Evolutionary conservation across 257 asterid genomes (phyloP).

Genomic region (Nicotiana tabacum): DNA sequence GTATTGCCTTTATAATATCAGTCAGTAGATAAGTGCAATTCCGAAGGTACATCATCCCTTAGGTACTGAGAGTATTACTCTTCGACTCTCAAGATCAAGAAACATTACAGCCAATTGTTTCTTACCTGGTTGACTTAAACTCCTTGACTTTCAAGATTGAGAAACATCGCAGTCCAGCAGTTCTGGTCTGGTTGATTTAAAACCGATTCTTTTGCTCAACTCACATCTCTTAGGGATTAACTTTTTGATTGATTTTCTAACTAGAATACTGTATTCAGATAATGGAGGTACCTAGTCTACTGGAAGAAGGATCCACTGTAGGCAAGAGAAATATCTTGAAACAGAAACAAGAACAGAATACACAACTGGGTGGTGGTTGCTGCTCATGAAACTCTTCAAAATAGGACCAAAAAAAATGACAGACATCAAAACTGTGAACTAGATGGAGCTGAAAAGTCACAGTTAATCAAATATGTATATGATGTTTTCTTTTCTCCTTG

Average conservation of each 20-base stretch:
- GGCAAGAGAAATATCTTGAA: constrained; percentile 76
- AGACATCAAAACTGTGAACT: not conserved
- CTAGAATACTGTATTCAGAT: constrained; percentile 36
- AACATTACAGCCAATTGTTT: not conserved
- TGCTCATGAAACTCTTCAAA: constrained; percentile 45
- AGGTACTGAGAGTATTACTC: not conserved
- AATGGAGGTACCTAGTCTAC: constrained; percentile 87
- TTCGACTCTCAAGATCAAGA: not conserved
- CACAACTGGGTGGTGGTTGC: constrained; percentile 47
- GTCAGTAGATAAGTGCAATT: not conserved
- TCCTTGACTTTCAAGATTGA: not conserved
- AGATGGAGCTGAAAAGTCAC: not conserved
- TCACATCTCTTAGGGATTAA: not conserved
- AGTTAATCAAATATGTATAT: constrained; percentile 3
- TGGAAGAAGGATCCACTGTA: constrained; percentile 69
- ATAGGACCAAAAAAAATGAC: not conserved
- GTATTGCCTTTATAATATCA: not conserved
- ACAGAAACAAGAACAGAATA: constrained; percentile 65
- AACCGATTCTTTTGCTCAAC: not conserved
- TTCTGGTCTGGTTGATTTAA: not conserved
- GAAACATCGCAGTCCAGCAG: not conserved
- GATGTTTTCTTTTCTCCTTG: not conserved
- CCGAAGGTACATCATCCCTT: not conserved
- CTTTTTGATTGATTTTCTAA: not conserved
- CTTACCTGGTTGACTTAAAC: not conserved